phyloP scores from a whole-genome alignment of 257 asterid species.

The Ajuga chamaepitys region DNA sequence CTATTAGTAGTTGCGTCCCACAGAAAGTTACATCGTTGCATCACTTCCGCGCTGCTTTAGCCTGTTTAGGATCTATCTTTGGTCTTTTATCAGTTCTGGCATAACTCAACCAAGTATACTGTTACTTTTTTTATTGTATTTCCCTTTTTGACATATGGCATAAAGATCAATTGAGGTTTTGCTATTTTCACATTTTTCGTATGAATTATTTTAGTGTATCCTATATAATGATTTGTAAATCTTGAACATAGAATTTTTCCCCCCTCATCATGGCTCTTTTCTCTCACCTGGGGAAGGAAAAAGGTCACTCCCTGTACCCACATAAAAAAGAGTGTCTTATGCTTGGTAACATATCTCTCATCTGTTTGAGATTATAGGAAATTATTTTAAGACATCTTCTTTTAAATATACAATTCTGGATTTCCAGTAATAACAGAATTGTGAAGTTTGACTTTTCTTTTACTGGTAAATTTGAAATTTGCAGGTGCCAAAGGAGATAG shows the following conservation, averaged over 20 bases:
- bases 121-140: not conserved
- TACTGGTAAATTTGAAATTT: constrained; percentile 8
- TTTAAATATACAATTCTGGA: constrained; percentile 8
- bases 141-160: not conserved
- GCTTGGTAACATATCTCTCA: not conserved
- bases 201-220: not conserved
- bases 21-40: constrained; percentile 1
- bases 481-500: constrained; percentile 79
- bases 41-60: not conserved
- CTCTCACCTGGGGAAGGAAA: not conserved
- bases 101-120: not conserved
- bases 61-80: constrained; percentile 1
- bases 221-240: not conserved
- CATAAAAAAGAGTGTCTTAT: not conserved
- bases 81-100: too few species aligned
- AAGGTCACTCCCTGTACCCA: not conserved
- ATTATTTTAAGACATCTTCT: not conserved
- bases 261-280: not conserved
- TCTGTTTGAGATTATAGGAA: constrained; percentile 4
- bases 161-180: not conserved
- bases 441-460: constrained; percentile 3
- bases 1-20: too few species aligned
- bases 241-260: not conserved
- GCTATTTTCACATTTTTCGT: not conserved
- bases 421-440: not conserved